Base-by-base conservation (phyloP, 352 stramenopile species). In the Phytopythium litorale region DNA sequence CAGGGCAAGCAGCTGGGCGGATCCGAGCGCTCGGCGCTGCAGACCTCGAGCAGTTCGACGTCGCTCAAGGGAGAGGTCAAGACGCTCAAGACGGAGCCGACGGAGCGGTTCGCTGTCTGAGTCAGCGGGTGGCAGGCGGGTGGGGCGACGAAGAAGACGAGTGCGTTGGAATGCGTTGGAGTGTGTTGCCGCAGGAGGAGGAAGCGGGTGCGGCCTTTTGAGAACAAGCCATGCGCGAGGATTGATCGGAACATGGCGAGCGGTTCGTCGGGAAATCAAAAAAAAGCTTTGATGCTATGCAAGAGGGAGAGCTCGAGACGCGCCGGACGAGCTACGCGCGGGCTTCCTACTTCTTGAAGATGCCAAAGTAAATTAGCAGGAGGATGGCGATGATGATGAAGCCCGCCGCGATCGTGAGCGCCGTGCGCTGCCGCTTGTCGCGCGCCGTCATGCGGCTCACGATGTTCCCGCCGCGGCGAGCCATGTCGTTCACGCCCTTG, bases 321-420 rank as follows among this genome's bases (percentile, higher is more conserved):
- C 8, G 21, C 11, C 7, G 23, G 19, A 56, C 16, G 6, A 53
- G 21, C n/a, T n/a, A 43, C 23, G 23, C 15, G 21, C 19, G 49
- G n/a, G 18, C 66, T 42, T 70, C 68, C 77, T 79, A 89, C 72
- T 87, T 92, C 64, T 92, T 92, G 73, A 95, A 95, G 65, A 95
- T 91, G 52, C 84, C 84, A 76, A 92, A 94, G 78, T 94, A 94
- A 73, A 95, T 90, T 60, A 95, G 73, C 61, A 95, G 68, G 13
- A 95, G 53, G 65, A 95, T 95, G 37, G 87, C 87, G 60, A 95
- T 53, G 56, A 79, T 74, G 62, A 95, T 94, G 66, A 95, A 92
- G 37, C 72, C 79, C 11, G 84, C 86, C 35, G 84, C 87, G 45
- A 87, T 75, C 21, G 75, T 81, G 48, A 95, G 68, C 35, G 86